Conservation (phyloP, 2,329 filamentous ascomycete species). For the Trichoderma koningii region DNA sequence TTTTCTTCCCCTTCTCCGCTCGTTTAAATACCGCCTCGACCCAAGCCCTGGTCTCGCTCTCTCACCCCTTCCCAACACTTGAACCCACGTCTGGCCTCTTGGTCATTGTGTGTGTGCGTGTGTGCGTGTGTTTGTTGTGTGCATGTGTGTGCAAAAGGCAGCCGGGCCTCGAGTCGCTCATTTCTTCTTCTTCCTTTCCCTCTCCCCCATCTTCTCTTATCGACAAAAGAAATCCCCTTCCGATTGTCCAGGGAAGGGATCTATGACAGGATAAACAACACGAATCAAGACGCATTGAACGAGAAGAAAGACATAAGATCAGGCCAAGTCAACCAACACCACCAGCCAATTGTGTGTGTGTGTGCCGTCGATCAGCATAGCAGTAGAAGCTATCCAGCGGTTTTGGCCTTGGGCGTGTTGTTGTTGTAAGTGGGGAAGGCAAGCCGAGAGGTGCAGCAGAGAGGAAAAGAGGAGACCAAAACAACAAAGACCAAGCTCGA, state of each 20-base stretch:
- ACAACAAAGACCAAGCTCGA: not conserved
- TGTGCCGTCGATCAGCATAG: not conserved
- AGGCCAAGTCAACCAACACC: not conserved
- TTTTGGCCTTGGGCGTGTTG: not conserved
- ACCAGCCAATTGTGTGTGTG: not conserved
- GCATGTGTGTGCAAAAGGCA: conserved; percentile 13
- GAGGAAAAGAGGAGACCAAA: not conserved
- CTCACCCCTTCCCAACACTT: conserved; percentile 24
- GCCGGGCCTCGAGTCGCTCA: conserved; percentile 11
- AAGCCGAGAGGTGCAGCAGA: not conserved
- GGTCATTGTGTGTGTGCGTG: too few relatives aligned
- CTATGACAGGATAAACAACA: not conserved
- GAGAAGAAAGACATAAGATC: not conserved
- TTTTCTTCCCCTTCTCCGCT: conserved; percentile 8
- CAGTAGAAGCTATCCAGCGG: not conserved
- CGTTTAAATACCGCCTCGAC: conserved; percentile 32
- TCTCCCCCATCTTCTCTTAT: not conserved
- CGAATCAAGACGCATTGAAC: not conserved
- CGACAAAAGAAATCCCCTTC: not conserved
- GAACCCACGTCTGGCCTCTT: conserved; percentile 15
- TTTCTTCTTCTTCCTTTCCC: not conserved
- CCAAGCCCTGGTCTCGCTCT: conserved; percentile 18
- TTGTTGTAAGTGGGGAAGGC: conserved; percentile 23
- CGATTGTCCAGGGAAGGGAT: not conserved
- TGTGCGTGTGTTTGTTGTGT: too few relatives aligned